These are phyloP conservation scores for Leishmania major DNA, from an alignment of 208 protist genomes.

Conservation along the genomic window DNA sequence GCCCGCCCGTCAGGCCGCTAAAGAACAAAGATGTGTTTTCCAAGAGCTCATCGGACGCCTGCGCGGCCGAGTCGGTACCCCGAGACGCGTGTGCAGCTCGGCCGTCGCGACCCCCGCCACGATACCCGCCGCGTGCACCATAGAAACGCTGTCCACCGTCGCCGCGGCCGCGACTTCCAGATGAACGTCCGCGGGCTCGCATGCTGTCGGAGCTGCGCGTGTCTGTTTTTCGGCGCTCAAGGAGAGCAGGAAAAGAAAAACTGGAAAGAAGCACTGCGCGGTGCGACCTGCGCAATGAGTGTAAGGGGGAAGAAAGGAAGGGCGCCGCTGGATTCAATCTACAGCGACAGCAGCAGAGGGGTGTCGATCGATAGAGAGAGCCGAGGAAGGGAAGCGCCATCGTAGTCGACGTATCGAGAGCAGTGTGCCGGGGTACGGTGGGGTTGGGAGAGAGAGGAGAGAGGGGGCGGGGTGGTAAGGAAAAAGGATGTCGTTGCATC, in stretches of 20 bases:
- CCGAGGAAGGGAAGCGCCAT: neutral
- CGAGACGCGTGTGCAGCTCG: neutral
- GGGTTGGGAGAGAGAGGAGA: neutral
- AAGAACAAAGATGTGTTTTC: constrained; percentile 62
- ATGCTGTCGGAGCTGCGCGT: constrained; percentile 13
- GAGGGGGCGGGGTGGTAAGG: neutral
- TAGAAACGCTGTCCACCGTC: neutral
- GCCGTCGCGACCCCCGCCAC: neutral
- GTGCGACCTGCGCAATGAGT: neutral
- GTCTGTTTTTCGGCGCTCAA: constrained; percentile 12
- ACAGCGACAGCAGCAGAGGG: neutral
- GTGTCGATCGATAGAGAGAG: neutral
- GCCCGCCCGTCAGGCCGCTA: constrained; percentile 58
- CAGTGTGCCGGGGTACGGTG: neutral
- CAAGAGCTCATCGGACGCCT: constrained; percentile 32
- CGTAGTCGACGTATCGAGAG: neutral
- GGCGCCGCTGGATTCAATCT: neutral
- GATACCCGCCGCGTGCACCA: neutral
- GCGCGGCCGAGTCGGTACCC: constrained; percentile 4
- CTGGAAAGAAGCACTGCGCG: neutral
- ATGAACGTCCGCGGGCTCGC: constrained; percentile 29
- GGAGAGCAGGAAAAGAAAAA: neutral
- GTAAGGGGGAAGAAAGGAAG: neutral
- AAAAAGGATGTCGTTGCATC: neutral
- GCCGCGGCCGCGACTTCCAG: constrained; percentile 9